A percentile compares a stretch with the other conserved stretches of the same genome.
Conservation (phyloP, 148 eudicot species). For the Salicornia ramosissima region DNA sequence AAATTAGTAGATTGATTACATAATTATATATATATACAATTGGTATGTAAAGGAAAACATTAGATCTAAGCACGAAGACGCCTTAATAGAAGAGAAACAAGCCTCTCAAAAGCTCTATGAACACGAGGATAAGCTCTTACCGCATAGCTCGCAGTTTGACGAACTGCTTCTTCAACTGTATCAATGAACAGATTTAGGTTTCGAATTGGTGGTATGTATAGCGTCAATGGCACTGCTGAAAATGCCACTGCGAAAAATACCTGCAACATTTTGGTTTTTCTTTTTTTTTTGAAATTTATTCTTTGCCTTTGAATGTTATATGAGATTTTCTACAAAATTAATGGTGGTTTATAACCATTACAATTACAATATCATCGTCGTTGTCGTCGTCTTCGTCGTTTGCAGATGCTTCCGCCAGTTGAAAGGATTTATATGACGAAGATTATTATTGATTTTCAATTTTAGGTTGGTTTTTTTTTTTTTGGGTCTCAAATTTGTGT, state of each 20-base stretch:
- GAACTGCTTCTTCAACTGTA: constrained; percentile 42
- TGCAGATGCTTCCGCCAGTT: constrained; percentile 6
- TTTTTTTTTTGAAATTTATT: not conserved
- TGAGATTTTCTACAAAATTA: too few species aligned
- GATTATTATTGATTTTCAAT: not conserved
- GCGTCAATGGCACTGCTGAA: constrained; percentile 61
- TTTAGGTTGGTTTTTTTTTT: not conserved
- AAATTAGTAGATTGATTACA: not conserved
- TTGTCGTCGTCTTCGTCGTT: not conserved
- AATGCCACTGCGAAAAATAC: constrained; percentile 72
- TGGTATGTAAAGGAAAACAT: not conserved
- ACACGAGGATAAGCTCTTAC: constrained; percentile 43
- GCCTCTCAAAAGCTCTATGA: constrained; percentile 33
- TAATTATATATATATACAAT: not conserved
- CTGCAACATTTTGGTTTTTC: constrained; percentile 36
- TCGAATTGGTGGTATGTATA: constrained; percentile 64
- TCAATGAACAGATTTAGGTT: constrained; percentile 58
- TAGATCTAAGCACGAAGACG: constrained; percentile 10
- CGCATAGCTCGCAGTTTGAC: constrained; percentile 35
- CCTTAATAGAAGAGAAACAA: constrained; percentile 20
- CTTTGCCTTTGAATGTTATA: too few species aligned
- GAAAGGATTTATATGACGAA: not conserved
- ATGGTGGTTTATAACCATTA: not conserved
- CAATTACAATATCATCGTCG: not conserved
- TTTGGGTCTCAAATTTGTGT: not conserved